A percentile compares a stretch with the other conserved stretches of the same genome.
These are phyloP conservation scores for Crithidia acanthocephali DNA, from an alignment of 208 protist species.

Conservation along the genomic window DNA sequence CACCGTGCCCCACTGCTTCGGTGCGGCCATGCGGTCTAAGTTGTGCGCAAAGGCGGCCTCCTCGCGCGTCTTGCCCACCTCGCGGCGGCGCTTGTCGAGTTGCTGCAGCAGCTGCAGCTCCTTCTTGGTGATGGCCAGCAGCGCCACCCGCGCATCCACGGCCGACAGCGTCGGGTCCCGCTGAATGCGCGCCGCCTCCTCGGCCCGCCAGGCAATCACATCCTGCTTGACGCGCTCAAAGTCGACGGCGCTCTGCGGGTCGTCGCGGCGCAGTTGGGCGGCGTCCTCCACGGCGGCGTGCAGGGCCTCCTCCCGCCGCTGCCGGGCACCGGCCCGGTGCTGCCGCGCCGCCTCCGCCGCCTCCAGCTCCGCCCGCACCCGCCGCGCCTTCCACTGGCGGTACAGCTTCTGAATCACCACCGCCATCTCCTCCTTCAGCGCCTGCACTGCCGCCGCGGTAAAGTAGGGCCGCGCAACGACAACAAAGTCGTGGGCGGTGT, in stretches of 20 bases:
- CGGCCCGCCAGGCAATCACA: constrained; percentile 88
- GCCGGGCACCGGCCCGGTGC: constrained; percentile 51
- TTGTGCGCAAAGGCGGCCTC: constrained; percentile 66
- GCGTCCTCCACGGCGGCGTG: constrained; percentile 64
- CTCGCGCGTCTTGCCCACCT: constrained; percentile 65
- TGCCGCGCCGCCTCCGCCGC: constrained; percentile 62
- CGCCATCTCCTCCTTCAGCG: constrained; percentile 71
- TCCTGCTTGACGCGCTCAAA: constrained; percentile 94
- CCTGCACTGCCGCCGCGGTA: constrained; percentile 64
- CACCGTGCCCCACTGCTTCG: constrained; percentile 84
- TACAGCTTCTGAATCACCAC: constrained; percentile 94
- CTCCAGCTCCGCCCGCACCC: constrained; percentile 60
- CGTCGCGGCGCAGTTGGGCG: constrained; percentile 88
- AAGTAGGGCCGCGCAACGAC: constrained; percentile 91
- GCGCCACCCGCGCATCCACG: constrained; percentile 60
- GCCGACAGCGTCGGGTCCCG: constrained; percentile 45
- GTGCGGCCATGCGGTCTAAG: constrained; percentile 78
- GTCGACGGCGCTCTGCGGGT: constrained; percentile 91
- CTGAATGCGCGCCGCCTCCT: constrained; percentile 84
- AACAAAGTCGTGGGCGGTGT: constrained; percentile 66
- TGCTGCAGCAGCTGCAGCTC: constrained; percentile 96
- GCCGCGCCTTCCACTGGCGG: constrained; percentile 94
- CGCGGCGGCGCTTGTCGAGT: constrained; percentile 91
- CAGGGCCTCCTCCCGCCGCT: constrained; percentile 68
- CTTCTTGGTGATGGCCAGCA: constrained; percentile 93